Base-by-base conservation (phyloP, 176 grass and related monocot genomes). In the Otatea glauca region DNA sequence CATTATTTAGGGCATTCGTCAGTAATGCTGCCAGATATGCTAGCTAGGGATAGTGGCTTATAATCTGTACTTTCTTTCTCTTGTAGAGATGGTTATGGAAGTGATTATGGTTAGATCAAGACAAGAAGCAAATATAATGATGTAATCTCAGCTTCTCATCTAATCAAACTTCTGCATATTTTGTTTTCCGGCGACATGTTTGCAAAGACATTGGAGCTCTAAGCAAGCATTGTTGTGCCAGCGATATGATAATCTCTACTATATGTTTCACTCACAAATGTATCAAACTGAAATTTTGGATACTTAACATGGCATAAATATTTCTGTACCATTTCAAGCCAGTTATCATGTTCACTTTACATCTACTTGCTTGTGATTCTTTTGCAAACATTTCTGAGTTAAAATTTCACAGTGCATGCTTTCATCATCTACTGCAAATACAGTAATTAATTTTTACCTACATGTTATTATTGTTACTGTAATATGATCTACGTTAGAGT, bases 21-120 rank as follows among this genome's bases (percentile, higher is more conserved):
- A 79, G 58, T 77, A 60, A 47, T 59, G 58, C 67, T 88, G 72
- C 50, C 39, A 70, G 39, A 69, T 34, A 5, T 80, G 74, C 79
- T 86, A 74, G 74, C 74, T 74, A 79, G 76, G 67, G 39, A 74
- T 49, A 75, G 32, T 72, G 79, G 29, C 29, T 83, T 87, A 84
- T 87, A 87, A 74, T 24, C 1, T 83, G 62, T 48, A 68, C 74
- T 67, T 67, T 81, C 44, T 70, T 68, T 73, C 48, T 78, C 58
- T n/a, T 74, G n/a, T 64, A 4, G 67, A 68, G 41, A 14, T 60
- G 41, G 72, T 54, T 39, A 72, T 86, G 55, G 56, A 83, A 90
- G 10, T 76, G 72, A 61, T 61, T 50, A 80, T 60, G 76, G 17
- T 70, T 34, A 76, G 32, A 76, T 25, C 42, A 72, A 83, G 23